A percentile compares a stretch with the other conserved stretches of the same genome.
Evolutionary conservation across 768 basidiomycete genomes (phyloP).

Genomic region (Termitomyces sp.): DNA sequence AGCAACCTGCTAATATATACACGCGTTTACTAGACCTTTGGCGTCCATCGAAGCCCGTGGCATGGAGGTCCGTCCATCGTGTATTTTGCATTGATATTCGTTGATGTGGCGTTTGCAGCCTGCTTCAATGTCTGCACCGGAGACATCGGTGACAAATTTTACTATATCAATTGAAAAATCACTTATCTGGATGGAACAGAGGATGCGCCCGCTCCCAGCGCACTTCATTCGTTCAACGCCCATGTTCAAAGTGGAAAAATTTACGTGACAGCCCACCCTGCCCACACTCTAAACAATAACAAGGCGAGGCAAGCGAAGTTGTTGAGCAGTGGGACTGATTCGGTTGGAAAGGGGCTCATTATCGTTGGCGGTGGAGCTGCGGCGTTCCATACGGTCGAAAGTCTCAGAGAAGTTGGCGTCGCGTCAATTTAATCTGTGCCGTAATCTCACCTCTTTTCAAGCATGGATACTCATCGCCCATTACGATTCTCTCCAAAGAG

Average conservation of each 20-base stretch:
- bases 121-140: constrained; percentile 86
- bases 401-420: constrained; percentile 66
- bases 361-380: constrained; percentile 86
- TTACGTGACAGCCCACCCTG: constrained; percentile 64
- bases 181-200: constrained; percentile 37
- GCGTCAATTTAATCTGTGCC: neutral
- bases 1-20: neutral
- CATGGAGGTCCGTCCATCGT: constrained; percentile 57
- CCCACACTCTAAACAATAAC: constrained; percentile 60
- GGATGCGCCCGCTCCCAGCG: constrained; percentile 81
- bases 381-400: constrained; percentile 71
- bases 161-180: constrained; percentile 1
- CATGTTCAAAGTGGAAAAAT: constrained; percentile 68
- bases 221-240: constrained; percentile 74
- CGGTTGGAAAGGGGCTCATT: constrained; percentile 61
- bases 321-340: constrained; percentile 37
- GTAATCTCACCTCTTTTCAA: constrained; percentile 20
- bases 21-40: neutral
- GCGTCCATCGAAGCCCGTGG: constrained; percentile 55
- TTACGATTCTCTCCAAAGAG: constrained; percentile 80
- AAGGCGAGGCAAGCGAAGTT: constrained; percentile 57
- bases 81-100: neutral
- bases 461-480: constrained; percentile 73
- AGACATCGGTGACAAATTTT: constrained; percentile 56
- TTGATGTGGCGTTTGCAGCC: constrained; percentile 33